Percentiles rank a stretch among this genome's conserved stretches.
Conservation (phyloP, 192 early-diverging fungal genomes). For the Coemansia sp. region DNA sequence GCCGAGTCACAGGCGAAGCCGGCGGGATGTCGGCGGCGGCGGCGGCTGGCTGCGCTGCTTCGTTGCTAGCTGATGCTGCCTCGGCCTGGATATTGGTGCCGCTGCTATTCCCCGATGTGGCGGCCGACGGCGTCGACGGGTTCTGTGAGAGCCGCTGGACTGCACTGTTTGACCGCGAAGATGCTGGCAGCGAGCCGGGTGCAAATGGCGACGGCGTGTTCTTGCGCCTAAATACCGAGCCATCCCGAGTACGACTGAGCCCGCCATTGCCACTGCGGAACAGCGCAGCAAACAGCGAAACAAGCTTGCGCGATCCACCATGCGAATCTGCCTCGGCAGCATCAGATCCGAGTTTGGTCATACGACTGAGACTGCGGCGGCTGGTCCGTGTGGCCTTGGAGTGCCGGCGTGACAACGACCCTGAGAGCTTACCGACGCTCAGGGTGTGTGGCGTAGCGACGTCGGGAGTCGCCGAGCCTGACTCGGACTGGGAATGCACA, state of each 20-base stretch:
- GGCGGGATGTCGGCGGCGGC: slow-evolving; percentile 11
- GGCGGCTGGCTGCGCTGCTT: neutral
- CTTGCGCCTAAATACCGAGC: slow-evolving; percentile 27
- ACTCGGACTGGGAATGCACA: slow-evolving; percentile 31
- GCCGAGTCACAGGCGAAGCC: slow-evolving; percentile 28
- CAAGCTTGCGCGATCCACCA: slow-evolving; percentile 56
- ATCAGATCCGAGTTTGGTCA: slow-evolving; percentile 13
- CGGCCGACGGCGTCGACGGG: neutral
- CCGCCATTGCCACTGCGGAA: slow-evolving; percentile 45
- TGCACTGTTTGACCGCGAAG: slow-evolving; percentile 19
- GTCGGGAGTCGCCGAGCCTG: slow-evolving; percentile 38
- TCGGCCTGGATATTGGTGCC: neutral
- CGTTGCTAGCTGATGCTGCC: slow-evolving; percentile 3
- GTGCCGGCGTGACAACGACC: slow-evolving; percentile 28
- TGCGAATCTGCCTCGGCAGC: slow-evolving; percentile 7
- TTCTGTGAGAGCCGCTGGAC: slow-evolving; percentile 22
- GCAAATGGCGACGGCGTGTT: slow-evolving; percentile 37
- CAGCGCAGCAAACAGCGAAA: slow-evolving; percentile 70
- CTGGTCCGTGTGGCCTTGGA: slow-evolving; percentile 44
- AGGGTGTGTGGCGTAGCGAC: slow-evolving; percentile 6
- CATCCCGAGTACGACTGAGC: slow-evolving; percentile 23
- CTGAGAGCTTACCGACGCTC: slow-evolving; percentile 12
- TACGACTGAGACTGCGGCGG: slow-evolving; percentile 42
- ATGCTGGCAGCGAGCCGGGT: slow-evolving; percentile 13
- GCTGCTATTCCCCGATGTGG: slow-evolving; percentile 1